Conservation (phyloP, 2,329 filamentous ascomycete genomes). For the Arachnomyces sp. region DNA sequence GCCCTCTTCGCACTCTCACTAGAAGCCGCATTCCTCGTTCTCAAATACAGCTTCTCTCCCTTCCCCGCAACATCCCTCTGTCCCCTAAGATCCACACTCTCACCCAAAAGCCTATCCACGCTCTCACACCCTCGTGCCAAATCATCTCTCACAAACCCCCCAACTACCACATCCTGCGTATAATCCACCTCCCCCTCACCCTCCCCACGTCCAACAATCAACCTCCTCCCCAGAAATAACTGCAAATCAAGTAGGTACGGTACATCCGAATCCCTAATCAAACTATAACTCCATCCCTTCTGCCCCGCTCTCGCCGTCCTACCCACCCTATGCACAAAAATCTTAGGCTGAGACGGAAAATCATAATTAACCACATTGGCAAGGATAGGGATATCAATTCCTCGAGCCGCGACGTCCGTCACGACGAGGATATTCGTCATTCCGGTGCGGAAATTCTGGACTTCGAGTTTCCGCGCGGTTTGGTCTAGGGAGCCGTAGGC, state of each 20-base stretch:
- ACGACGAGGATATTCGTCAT: conserved; percentile 86
- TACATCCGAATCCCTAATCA: conserved; percentile 77
- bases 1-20: conserved; percentile 81
- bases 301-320: conserved; percentile 90
- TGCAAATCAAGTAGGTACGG: conserved; percentile 92
- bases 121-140: conserved; percentile 74
- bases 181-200: conserved; percentile 54
- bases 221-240: conserved; percentile 77
- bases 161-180: conserved; percentile 75
- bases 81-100: conserved; percentile 62
- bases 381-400: conserved; percentile 93
- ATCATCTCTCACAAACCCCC: conserved; percentile 61
- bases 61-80: conserved; percentile 70
- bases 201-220: conserved; percentile 64
- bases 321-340: conserved; percentile 93
- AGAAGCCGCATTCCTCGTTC: conserved; percentile 82
- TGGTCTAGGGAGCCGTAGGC: conserved; percentile 94
- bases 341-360: conserved; percentile 91
- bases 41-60: conserved; percentile 86
- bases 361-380: conserved; percentile 99
- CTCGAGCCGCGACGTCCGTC: conserved; percentile 90
- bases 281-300: conserved; percentile 88
- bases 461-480: conserved; percentile 82
- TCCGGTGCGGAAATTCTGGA: conserved; percentile 79
- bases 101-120: conserved; percentile 67